phyloP scores from a whole-genome alignment of 208 protist genomes.

The Leishmania arabica region DNA sequence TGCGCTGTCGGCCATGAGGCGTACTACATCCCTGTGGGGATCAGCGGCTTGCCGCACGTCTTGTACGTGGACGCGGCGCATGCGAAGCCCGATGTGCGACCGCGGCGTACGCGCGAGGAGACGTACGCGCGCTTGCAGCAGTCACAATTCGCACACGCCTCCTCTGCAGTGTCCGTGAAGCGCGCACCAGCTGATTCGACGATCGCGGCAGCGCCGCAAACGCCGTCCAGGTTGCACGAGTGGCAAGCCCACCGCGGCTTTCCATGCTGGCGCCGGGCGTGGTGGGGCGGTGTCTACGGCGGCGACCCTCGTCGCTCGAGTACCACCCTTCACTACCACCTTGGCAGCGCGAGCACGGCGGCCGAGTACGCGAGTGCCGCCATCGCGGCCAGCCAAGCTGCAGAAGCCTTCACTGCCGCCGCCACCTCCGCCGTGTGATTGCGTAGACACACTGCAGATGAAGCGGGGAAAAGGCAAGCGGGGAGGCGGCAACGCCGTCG shows the following conservation, averaged over 20 bases:
- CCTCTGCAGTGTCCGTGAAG: not conserved
- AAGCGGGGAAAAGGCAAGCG: too few species aligned
- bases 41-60: slow-evolving; percentile 54
- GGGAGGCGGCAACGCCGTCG: not conserved
- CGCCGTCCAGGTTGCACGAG: slow-evolving; percentile 8
- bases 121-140: slow-evolving; percentile 42
- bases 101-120: slow-evolving; percentile 31
- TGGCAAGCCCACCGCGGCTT: slow-evolving; percentile 24
- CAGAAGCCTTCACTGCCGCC: slow-evolving; percentile 1
- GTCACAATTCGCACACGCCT: slow-evolving; percentile 36
- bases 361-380: slow-evolving; percentile 22
- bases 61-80: slow-evolving; percentile 50
- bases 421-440: not conserved
- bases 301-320: slow-evolving; percentile 18
- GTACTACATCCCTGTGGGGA: slow-evolving; percentile 52
- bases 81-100: slow-evolving; percentile 39
- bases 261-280: slow-evolving; percentile 42
- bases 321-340: slow-evolving; percentile 43
- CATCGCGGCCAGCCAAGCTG: slow-evolving; percentile 29
- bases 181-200: not conserved
- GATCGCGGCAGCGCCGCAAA: not conserved
- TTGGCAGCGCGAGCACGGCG: slow-evolving; percentile 34
- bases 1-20: not conserved
- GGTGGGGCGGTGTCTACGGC: slow-evolving; percentile 69
- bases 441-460: not conserved